Evolutionary conservation across 495 filamentous ascomycete species (phyloP).

Genomic region (Cairneyella variabilis): DNA sequence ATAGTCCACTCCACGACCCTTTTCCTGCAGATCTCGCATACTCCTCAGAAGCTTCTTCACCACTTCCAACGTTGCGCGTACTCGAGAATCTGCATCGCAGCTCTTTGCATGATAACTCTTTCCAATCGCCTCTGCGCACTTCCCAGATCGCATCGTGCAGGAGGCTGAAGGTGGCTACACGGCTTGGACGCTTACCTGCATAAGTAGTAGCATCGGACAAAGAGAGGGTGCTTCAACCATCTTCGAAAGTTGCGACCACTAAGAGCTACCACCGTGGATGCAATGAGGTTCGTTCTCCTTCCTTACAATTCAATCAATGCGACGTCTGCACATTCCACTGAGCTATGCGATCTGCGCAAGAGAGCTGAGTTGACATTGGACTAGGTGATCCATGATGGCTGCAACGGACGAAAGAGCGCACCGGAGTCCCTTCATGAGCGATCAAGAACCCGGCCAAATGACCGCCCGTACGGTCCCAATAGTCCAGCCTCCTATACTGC

Average conservation of each 20-base stretch:
- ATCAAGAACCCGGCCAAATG: conserved; percentile 18
- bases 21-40: too few species aligned
- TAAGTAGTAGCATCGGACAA: conserved; percentile 1
- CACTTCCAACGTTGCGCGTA: too few species aligned
- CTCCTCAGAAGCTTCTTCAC: too few species aligned
- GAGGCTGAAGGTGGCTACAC: too few species aligned
- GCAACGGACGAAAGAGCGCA: conserved; percentile 23
- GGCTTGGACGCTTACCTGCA: too few species aligned
- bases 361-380: conserved; percentile 5
- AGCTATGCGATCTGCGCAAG: conserved; percentile 6
- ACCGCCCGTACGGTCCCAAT: conserved; percentile 23
- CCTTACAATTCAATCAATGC: conserved; percentile 3
- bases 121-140: too few species aligned
- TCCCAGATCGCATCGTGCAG: too few species aligned
- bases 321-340: neutral
- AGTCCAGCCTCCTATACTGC: conserved; percentile 20
- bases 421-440: conserved; percentile 21
- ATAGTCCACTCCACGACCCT: too few species aligned
- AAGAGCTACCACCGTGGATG: conserved; percentile 13
- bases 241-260: conserved; percentile 1
- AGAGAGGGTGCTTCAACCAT: conserved; percentile 8
- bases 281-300: conserved; percentile 24
- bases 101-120: too few species aligned
- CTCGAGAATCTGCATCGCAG: too few species aligned
- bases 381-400: conserved; percentile 26